Base-by-base conservation (phyloP, 1,284 basidiomycete genomes). In the Naganishia sp. region DNA sequence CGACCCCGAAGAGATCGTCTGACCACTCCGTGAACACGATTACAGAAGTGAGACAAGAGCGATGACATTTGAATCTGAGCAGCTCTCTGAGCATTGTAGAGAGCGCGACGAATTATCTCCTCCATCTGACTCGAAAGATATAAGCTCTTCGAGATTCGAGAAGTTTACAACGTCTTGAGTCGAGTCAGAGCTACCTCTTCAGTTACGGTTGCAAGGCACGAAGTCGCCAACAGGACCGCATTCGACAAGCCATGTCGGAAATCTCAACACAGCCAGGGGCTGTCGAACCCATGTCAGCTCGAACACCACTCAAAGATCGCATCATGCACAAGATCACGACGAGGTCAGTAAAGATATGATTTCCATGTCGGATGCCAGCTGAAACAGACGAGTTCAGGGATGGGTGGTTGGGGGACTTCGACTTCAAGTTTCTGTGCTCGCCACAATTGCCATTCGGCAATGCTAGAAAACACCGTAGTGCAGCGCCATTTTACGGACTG, bases 331-430 rank as follows among this genome's bases (percentile, higher is more conserved):
- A 61, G 25, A 47, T 61, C 35, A 23, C 47, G n/a, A 61, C 58
- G 3, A 61, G 32, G 58, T 61, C 21, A 51, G 58, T 61, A 15
- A 15, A 10, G 13, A 32, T 10, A 52, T 32, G 25, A n/a, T 13
- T 10, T 35, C 9, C 11, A 10, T 10, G 11, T 3, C 6, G 28
- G 31, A 11, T 11, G 31, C 10, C 2, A 32, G 50, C 50, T 31
- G 31, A 52, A 52, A 7, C 6, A 28, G 17, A 10, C 4, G 15
- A 2, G 23, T 18, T 0, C n/a, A 66, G 67, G 58, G 62, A 87
- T 56, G 88, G 89, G 7, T 91, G 89, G 89, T 66, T 90, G 25
- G 89, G 89, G 1, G 87, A 88, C 73, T 90, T 90, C 73, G 85
- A 90, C 77, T 90, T 88, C 73, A 83, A 80, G 15, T 89, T 86